These are phyloP conservation scores for Scalesia atractyloides DNA, from an alignment of 129 eudicot genomes.

Conservation along the genomic window DNA sequence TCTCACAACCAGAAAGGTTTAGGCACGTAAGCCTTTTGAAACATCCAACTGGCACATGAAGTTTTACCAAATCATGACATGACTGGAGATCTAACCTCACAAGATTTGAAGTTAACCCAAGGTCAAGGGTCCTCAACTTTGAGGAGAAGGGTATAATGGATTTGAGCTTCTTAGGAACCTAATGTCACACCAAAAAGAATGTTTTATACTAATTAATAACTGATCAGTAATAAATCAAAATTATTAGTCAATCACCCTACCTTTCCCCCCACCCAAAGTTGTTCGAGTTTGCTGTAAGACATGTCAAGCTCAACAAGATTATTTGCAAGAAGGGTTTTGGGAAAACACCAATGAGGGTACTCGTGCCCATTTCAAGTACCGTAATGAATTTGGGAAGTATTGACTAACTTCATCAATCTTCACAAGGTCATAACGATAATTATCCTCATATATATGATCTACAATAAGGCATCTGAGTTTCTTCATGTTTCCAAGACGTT, in stretches of 20 bases:
- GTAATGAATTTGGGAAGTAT: constrained; percentile 1
- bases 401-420: not conserved
- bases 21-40: constrained; percentile 10
- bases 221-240: not conserved
- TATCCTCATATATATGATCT: not conserved
- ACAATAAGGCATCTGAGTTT: not conserved
- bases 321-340: not conserved
- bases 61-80: constrained; percentile 22
- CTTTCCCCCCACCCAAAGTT: constrained; percentile 28
- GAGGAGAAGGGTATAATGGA: constrained; percentile 13
- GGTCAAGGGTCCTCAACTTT: constrained; percentile 21
- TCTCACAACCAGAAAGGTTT: constrained; percentile 4
- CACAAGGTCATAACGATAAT: not conserved
- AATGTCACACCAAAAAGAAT: not conserved
- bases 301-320: constrained; percentile 34
- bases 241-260: not conserved
- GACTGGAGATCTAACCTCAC: constrained; percentile 15
- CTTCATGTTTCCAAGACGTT: constrained; percentile 16
- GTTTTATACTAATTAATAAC: not conserved
- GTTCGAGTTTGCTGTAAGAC: not conserved
- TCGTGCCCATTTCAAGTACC: constrained; percentile 17
- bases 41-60: constrained; percentile 23
- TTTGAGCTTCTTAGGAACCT: constrained; percentile 27
- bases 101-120: constrained; percentile 19
- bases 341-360: constrained; percentile 18